These are phyloP conservation scores for Platismatia glauca DNA, from an alignment of 495 filamentous ascomycete genomes.

Conservation along the genomic window DNA sequence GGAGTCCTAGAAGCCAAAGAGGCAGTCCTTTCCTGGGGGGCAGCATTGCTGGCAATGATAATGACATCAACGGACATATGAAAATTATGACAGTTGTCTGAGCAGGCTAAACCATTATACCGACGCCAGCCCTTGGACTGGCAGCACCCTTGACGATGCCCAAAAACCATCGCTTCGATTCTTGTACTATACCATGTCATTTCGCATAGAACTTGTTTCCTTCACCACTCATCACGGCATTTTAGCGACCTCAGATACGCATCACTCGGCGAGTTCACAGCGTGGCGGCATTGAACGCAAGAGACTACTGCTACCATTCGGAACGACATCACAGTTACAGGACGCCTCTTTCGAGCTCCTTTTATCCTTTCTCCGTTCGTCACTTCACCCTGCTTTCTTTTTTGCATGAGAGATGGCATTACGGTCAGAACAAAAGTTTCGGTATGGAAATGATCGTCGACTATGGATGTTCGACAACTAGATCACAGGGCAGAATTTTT, in stretches of 20 bases:
- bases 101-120: slow-evolving; percentile 9
- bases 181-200: slow-evolving; percentile 13
- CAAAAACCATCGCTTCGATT: slow-evolving; percentile 6
- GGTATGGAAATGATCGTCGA: slow-evolving; percentile 8
- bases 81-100: slow-evolving; percentile 62
- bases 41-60: slow-evolving; percentile 41
- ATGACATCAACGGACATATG: slow-evolving; percentile 49
- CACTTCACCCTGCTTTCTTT: background rate
- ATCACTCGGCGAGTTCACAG: slow-evolving; percentile 8
- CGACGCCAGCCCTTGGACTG: background rate
- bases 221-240: slow-evolving; percentile 12
- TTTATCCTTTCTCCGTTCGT: background rate
- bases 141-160: background rate
- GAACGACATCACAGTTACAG: background rate
- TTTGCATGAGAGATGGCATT: slow-evolving; percentile 14
- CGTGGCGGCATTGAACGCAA: background rate
- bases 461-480: slow-evolving; percentile 5
- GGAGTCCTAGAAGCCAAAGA: slow-evolving; percentile 42
- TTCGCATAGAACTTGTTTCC: slow-evolving; percentile 11
- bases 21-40: slow-evolving; percentile 41
- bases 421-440: slow-evolving; percentile 15
- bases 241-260: slow-evolving; percentile 14
- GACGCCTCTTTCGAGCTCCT: background rate
- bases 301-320: background rate
- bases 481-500: background rate